phyloP scores from a whole-genome alignment of 1,284 basidiomycete species.

The Trametes hirsuta region DNA sequence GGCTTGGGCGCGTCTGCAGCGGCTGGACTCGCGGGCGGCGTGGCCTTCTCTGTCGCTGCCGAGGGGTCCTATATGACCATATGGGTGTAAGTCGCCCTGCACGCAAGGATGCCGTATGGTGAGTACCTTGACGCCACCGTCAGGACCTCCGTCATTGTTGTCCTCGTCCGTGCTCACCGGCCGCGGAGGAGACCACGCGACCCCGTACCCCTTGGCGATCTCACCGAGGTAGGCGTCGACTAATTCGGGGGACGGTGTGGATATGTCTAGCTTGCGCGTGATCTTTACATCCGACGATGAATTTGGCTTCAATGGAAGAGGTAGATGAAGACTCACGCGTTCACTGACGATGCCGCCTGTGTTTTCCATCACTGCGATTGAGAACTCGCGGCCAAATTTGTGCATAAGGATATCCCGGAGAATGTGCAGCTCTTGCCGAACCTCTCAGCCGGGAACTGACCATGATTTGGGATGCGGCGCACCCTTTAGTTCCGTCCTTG shows the following conservation, averaged over 20 bases:
- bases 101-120: not conserved
- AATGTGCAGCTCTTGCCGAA: conserved; percentile 77
- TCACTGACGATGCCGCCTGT: conserved; percentile 78
- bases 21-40: not conserved
- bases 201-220: conserved; percentile 86
- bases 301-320: not conserved
- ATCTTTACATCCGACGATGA: conserved; percentile 49
- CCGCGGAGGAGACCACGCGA: conserved; percentile 63
- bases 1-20: conserved; percentile 25
- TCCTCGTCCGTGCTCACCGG: conserved; percentile 29
- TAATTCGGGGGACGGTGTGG: conserved; percentile 72
- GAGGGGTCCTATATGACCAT: conserved; percentile 18
- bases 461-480: not conserved
- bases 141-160: conserved; percentile 34
- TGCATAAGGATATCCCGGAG: conserved; percentile 94
- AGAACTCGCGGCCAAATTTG: conserved; percentile 88
- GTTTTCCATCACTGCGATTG: conserved; percentile 83
- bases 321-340: conserved; percentile 56
- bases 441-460: not conserved
- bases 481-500: conserved; percentile 91
- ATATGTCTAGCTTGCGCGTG: conserved; percentile 69
- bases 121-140: conserved; percentile 40
- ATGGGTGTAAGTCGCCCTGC: not conserved
- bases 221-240: conserved; percentile 89
- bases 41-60: conserved; percentile 16